Evolutionary conservation across 192 early-diverging fungal genomes (phyloP), one percentile per base, ranked within the genome.

Genomic region (Linnemannia schmuckeri): DNA sequence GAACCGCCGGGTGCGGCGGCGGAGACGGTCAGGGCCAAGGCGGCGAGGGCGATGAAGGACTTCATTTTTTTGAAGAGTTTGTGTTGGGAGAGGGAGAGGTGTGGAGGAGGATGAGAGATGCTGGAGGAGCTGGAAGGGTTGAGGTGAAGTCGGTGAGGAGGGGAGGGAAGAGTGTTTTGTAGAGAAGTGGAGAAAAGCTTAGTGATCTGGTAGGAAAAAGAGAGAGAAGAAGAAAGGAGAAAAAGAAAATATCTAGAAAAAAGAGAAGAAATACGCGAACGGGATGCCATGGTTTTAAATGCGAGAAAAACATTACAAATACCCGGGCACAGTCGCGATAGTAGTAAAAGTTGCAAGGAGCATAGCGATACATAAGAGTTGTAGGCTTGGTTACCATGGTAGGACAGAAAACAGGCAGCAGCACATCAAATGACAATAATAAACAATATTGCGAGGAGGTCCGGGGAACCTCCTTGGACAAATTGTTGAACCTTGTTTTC

Each of bases 21-120:
- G 49, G 27, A 17, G 46, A 75, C 68, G 49, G 27, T 27, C 42
- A 78, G 41, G 46, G 79, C 61, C 40, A 75, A 41, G 47, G 44
- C 44, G 6, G 80, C 27, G 49, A 70, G 22, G 8, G 47, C 4
- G 55, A 38, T 40, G 18, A 73, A 49, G 72, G 72, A 15, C 27
- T 66, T 66, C 61, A 66, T 66, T 57, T 57, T 57, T 57, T 52
- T 8, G 17, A 18, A 20, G 52, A 18, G 27, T 5, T 20, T 55
- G 54, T 8, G 8, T 63, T 63, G 27, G 57, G 61, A 66, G 61
- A 4, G 20, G 49, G 49, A 22, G 69, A 47, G 40, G n/a, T 30
- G 9, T 13, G 75, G 41, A 76, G n/a, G 47, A 33, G 35, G 47
- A 27, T 6, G 38, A 12, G 66, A 17, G 44, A 37, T 40, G 24